Evolutionary conservation across 225 moss, liverwort and hornwort genomes (phyloP).

Genomic region (Marchantia paleacea): DNA sequence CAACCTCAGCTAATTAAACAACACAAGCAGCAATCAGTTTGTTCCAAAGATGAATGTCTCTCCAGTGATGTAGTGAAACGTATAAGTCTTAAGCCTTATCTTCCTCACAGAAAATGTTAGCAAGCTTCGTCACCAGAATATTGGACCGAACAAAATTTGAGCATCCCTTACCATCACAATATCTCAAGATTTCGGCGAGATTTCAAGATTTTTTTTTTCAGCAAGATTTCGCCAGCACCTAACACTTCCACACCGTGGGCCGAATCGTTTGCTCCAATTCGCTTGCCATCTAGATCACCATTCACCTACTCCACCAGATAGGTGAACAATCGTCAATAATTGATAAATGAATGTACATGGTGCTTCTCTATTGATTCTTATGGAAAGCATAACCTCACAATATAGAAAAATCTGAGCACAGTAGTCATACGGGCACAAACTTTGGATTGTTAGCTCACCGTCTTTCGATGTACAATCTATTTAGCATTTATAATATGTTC

Average conservation of each 20-base stretch:
- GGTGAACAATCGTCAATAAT: background rate
- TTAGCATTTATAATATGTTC: no score
- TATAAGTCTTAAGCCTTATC: background rate
- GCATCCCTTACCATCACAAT: slow-evolving; percentile 48
- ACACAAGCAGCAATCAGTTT: background rate
- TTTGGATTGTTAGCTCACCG: no score
- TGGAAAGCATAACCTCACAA: no score
- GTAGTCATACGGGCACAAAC: no score
- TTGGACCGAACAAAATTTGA: background rate
- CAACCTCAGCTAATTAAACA: background rate
- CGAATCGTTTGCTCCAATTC: slow-evolving; percentile 95
- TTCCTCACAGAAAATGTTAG: background rate
- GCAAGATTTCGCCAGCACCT: slow-evolving; percentile 94
- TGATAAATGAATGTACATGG: background rate
- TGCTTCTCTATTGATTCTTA: background rate
- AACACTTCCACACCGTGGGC: slow-evolving; percentile 86
- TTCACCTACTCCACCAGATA: slow-evolving; percentile 52
- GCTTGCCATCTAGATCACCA: slow-evolving; percentile 75
- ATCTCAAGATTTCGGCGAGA: no score
- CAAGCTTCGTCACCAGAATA: background rate
- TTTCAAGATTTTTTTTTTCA: no score
- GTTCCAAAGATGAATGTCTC: background rate
- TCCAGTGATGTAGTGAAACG: no score
- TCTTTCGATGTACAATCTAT: no score
- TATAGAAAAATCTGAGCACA: no score